Conservation (phyloP, 371 early-diverging fungal genomes). For the Mycotypha africana region DNA sequence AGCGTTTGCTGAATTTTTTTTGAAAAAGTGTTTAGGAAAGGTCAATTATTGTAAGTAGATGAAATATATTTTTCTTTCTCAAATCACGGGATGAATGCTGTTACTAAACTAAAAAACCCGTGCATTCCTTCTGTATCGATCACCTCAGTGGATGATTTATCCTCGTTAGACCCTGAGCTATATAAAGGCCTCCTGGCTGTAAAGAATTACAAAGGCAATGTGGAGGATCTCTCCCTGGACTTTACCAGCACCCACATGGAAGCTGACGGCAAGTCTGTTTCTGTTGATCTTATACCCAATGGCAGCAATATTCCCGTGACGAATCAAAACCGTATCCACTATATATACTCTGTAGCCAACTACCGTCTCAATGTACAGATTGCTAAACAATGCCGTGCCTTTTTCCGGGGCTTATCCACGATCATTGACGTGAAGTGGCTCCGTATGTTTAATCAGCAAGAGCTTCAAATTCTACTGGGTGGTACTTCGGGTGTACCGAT, state of each 20-base stretch:
- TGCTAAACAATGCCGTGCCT: slow-evolving; percentile 78
- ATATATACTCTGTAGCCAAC: slow-evolving; percentile 75
- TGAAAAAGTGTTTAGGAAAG: slow-evolving; percentile 82
- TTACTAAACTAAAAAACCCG: too few relatives aligned
- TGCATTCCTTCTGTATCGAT: not conserved
- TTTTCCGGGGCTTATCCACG: slow-evolving; percentile 75
- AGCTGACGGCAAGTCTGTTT: slow-evolving; percentile 45
- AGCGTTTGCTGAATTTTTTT: slow-evolving; percentile 89
- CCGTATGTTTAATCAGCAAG: slow-evolving; percentile 81
- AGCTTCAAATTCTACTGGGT: slow-evolving; percentile 86
- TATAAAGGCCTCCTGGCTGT: slow-evolving; percentile 78
- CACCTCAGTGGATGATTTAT: slow-evolving; percentile 79
- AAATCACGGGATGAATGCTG: not conserved
- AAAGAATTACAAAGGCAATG: slow-evolving; percentile 74
- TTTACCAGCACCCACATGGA: slow-evolving; percentile 74
- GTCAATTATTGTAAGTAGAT: slow-evolving; percentile 54
- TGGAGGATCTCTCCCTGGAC: slow-evolving; percentile 73
- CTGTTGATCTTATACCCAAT: slow-evolving; percentile 70
- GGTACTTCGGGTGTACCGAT: slow-evolving; percentile 76
- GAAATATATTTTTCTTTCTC: not conserved
- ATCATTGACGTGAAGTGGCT: slow-evolving; percentile 75
- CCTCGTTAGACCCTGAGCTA: slow-evolving; percentile 81
- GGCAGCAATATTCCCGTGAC: slow-evolving; percentile 80
- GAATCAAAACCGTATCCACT: slow-evolving; percentile 73
- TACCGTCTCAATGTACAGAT: slow-evolving; percentile 80